Evolutionary conservation across 805 yeast genomes (phyloP).

Genomic region (Yamadazyma akitaensis): DNA sequence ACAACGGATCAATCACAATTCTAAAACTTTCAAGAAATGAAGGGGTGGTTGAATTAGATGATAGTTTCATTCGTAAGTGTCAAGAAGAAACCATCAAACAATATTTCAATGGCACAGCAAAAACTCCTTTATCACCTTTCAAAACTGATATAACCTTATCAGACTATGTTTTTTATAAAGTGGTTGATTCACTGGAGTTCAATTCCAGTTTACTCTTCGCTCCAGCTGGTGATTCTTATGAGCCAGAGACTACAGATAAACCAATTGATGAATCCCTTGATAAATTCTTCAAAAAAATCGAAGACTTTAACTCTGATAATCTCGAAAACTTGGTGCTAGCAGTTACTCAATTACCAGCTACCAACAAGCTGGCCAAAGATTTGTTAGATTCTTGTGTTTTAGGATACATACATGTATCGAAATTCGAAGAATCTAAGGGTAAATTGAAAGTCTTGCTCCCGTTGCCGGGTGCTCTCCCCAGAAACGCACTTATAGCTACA

Average conservation of each 20-base stretch:
- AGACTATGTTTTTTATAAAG: constrained; percentile 57
- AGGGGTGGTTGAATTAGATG: constrained; percentile 76
- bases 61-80: constrained; percentile 57
- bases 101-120: constrained; percentile 80
- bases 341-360: constrained; percentile 35
- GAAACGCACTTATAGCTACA: constrained; percentile 70
- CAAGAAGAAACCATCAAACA: constrained; percentile 81
- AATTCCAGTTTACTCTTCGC: constrained; percentile 36
- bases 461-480: constrained; percentile 81
- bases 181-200: constrained; percentile 46
- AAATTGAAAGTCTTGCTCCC: constrained; percentile 76
- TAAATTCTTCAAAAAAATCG: constrained; percentile 30
- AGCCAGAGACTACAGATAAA: constrained; percentile 25
- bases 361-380: constrained; percentile 40
- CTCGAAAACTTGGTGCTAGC: constrained; percentile 79
- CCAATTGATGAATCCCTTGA: constrained; percentile 28
- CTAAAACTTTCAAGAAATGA: constrained; percentile 68
- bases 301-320: constrained; percentile 48
- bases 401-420: constrained; percentile 73
- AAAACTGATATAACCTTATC: constrained; percentile 69
- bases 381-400: constrained; percentile 58
- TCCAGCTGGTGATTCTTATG: constrained; percentile 42
- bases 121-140: constrained; percentile 74
- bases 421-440: constrained; percentile 71
- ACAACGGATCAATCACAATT: constrained; percentile 34